These are phyloP conservation scores for Coemansia nantahalensis DNA, from an alignment of 192 early-diverging fungal genomes.

Conservation along the genomic window DNA sequence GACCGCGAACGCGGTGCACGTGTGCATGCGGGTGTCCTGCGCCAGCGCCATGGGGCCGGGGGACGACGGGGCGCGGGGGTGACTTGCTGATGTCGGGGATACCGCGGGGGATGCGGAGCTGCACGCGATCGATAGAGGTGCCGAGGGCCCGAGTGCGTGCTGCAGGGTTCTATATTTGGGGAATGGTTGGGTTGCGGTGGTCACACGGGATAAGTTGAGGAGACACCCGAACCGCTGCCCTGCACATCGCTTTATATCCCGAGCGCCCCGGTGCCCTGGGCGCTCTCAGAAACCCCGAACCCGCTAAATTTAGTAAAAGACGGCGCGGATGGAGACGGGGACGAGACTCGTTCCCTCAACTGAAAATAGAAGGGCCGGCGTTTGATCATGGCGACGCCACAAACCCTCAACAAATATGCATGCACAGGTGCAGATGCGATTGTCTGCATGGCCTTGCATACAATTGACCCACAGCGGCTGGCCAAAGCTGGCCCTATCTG, in stretches of 20 bases:
- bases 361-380: constrained; percentile 20
- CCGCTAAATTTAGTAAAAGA: constrained; percentile 30
- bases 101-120: background rate
- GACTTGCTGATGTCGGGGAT: too few relatives aligned
- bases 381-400: constrained; percentile 13
- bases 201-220: too few relatives aligned
- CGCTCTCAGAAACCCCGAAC: background rate
- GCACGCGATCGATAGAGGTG: constrained; percentile 14
- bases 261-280: too few relatives aligned
- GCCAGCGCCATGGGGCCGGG: constrained; percentile 6
- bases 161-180: constrained; percentile 1
- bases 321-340: constrained; percentile 1
- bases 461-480: background rate
- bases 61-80: background rate
- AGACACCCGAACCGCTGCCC: background rate
- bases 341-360: background rate
- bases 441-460: constrained; percentile 1
- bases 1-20: constrained; percentile 2
- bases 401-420: background rate
- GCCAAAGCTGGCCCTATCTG: too few relatives aligned
- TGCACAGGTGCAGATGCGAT: background rate
- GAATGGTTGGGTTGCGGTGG: background rate
- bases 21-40: constrained; percentile 1
- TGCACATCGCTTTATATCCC: constrained; percentile 12
- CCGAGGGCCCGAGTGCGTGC: background rate